A percentile compares a stretch with the other conserved stretches of the same genome.
Evolutionary conservation across 225 moss, liverwort and hornwort genomes (phyloP).

Genomic region (Polytrichum formosum): DNA sequence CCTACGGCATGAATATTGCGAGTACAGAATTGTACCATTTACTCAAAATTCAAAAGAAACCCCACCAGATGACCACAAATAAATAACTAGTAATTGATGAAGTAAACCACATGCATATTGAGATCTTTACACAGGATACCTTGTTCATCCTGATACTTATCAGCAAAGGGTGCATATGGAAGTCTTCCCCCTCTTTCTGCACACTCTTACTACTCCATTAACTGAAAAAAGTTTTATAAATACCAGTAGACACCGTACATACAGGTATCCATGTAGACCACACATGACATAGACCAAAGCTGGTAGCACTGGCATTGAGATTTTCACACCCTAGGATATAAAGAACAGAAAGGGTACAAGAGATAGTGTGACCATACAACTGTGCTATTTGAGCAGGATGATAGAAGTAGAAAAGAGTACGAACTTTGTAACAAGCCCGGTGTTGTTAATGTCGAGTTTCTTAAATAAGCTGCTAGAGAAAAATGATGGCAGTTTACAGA

Average conservation of each 20-base stretch:
- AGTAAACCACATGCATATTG: neutral
- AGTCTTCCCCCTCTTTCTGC: constrained; percentile 1
- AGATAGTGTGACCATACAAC: too few species aligned
- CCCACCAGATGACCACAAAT: neutral
- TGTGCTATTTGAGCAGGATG: too few species aligned
- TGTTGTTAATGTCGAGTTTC: constrained; percentile 62
- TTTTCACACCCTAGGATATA: too few species aligned
- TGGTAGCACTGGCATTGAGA: too few species aligned
- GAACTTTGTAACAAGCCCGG: constrained; percentile 73
- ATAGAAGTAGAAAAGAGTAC: constrained; percentile 17
- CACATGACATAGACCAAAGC: too few species aligned
- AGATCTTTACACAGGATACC: neutral
- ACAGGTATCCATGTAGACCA: too few species aligned
- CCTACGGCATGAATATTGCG: too few species aligned
- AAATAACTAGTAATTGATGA: neutral
- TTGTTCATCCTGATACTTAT: neutral
- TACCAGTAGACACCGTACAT: too few species aligned
- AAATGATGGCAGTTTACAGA: constrained; percentile 93
- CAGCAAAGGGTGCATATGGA: neutral
- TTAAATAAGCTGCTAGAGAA: constrained; percentile 82
- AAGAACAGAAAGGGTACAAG: too few species aligned
- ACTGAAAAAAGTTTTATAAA: neutral
- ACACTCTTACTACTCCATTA: constrained; percentile 1
- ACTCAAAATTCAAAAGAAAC: too few species aligned
- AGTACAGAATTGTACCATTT: too few species aligned